Conservation (phyloP, 352 stramenopile species). For the Phytophthora crassamura region DNA sequence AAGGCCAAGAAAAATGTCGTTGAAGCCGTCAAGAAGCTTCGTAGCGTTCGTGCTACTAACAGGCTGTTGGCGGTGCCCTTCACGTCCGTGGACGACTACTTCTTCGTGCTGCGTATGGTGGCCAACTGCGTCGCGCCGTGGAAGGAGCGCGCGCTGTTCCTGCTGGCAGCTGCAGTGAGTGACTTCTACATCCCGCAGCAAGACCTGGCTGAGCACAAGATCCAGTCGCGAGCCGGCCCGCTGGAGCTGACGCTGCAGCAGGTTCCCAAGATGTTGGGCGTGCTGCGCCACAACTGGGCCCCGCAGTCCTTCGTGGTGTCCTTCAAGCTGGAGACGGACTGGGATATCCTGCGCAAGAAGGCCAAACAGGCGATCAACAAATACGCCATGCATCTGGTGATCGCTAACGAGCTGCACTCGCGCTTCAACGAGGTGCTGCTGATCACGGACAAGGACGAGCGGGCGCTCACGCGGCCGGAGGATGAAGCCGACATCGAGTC, state of each 20-base stretch:
- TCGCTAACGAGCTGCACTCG: conserved; percentile 97
- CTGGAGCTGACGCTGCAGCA: conserved; percentile 90
- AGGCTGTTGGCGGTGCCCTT: conserved; percentile 92
- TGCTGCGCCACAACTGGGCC: conserved; percentile 92
- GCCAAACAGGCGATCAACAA: conserved; percentile 91
- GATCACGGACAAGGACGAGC: conserved; percentile 68
- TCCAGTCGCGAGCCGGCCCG: conserved; percentile 90
- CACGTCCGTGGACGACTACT: conserved; percentile 97
- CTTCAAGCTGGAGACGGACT: conserved; percentile 99
- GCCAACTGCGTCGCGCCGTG: conserved; percentile 65
- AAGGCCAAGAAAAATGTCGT: conserved; percentile 52
- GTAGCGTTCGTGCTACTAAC: conserved; percentile 42
- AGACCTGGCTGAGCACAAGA: conserved; percentile 96
- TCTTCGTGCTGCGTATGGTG: conserved; percentile 91
- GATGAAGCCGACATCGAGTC: conserved; percentile 73
- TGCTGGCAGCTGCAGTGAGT: conserved; percentile 97
- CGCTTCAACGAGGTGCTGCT: conserved; percentile 93
- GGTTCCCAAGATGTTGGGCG: conserved; percentile 96
- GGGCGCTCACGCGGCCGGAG: conserved; percentile 55
- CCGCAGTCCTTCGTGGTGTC: conserved; percentile 96
- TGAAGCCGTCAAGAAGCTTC: conserved; percentile 62
- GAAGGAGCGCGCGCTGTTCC: conserved; percentile 88
- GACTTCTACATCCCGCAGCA: conserved; percentile 97
- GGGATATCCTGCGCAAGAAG: conserved; percentile 93
- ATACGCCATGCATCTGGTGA: conserved; percentile 97